A percentile compares a stretch with the other conserved stretches of the same genome.
Evolutionary conservation across 148 eudicot species (phyloP).

Genomic region (Rheum nobile): DNA sequence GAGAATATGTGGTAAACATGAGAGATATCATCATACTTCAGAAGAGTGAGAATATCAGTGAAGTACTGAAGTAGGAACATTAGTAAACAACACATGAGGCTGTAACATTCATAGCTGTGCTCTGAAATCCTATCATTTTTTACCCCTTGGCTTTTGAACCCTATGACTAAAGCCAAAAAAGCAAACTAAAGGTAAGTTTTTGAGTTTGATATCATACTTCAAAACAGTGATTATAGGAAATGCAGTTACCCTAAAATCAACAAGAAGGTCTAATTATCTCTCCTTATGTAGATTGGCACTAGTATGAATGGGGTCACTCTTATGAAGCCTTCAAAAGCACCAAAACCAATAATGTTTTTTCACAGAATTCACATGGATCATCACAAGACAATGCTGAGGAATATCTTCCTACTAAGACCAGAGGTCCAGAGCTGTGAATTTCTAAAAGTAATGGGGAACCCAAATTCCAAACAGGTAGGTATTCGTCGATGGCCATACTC

Average conservation of each 20-base stretch:
- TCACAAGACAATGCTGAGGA: background rate
- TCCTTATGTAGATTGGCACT: background rate
- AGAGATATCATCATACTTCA: background rate
- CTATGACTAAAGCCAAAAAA: too few relatives aligned
- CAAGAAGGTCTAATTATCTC: background rate
- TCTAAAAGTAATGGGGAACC: background rate
- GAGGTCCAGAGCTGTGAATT: background rate
- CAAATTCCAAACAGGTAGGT: background rate
- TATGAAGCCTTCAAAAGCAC: too few relatives aligned
- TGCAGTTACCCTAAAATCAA: background rate
- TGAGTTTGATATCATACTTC: background rate
- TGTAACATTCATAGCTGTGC: background rate
- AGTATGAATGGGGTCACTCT: background rate
- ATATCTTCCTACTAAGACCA: too few relatives aligned
- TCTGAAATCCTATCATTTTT: background rate
- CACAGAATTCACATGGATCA: background rate
- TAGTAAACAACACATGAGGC: too few relatives aligned
- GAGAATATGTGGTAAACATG: background rate
- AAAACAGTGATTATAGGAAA: background rate
- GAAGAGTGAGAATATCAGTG: background rate
- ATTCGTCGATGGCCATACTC: background rate
- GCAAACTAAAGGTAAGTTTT: background rate
- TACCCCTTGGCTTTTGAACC: too few relatives aligned
- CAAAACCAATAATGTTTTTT: too few relatives aligned
- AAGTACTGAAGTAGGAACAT: too few relatives aligned